Evolutionary conservation across 2,329 filamentous ascomycete species (phyloP).

Genomic region (Epicoccum sorghinum): DNA sequence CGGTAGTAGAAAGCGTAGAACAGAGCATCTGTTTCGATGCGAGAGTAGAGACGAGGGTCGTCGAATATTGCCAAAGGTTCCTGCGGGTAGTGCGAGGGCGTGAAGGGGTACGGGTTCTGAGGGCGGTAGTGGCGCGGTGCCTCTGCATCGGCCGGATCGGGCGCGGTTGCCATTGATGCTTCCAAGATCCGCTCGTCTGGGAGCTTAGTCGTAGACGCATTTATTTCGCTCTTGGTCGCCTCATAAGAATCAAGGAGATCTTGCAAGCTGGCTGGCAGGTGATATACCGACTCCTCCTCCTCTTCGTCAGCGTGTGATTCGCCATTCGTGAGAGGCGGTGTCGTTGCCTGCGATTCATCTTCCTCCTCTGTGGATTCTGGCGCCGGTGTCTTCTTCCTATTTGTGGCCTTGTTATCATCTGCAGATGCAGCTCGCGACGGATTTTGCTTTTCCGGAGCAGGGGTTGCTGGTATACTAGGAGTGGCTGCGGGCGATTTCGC

Average conservation of each 20-base stretch:
- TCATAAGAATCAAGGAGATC: conserved; percentile 94
- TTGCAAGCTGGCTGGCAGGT: conserved; percentile 85
- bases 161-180: conserved; percentile 73
- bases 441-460: conserved; percentile 53
- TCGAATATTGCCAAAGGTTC: conserved; percentile 92
- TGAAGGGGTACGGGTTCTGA: conserved; percentile 74
- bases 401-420: conserved; percentile 36
- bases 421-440: conserved; percentile 37
- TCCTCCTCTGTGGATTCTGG: conserved; percentile 44
- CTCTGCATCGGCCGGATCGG: conserved; percentile 79
- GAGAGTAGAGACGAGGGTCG: conserved; percentile 82
- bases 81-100: conserved; percentile 85
- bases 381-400: conserved; percentile 37
- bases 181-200: conserved; percentile 76
- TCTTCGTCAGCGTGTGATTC: conserved; percentile 59
- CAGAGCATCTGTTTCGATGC: conserved; percentile 92
- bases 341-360: conserved; percentile 41
- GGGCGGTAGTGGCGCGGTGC: conserved; percentile 84
- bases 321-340: conserved; percentile 57
- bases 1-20: conserved; percentile 99
- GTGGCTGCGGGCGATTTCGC: conserved; percentile 54
- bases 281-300: conserved; percentile 83
- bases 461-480: conserved; percentile 53
- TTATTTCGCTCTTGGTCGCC: conserved; percentile 73
- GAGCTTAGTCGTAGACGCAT: conserved; percentile 63